Evolutionary conservation across 1,139 yeast species (phyloP).

Genomic region (Eremothecium sinecaudum): DNA sequence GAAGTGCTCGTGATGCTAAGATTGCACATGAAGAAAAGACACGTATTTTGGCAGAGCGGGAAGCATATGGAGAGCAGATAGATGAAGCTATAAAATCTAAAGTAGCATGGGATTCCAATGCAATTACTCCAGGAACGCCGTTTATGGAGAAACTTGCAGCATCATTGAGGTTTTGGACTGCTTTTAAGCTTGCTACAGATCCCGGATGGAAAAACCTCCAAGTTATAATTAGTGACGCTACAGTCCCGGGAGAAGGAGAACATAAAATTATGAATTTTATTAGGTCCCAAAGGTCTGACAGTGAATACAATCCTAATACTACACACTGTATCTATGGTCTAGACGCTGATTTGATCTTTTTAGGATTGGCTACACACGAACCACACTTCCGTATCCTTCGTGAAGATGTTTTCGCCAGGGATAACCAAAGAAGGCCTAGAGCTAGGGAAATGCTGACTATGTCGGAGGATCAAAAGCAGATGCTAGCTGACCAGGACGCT

Average conservation of each 20-base stretch:
- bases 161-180: conserved; percentile 80
- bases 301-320: conserved; percentile 70
- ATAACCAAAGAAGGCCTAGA: conserved; percentile 42
- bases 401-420: conserved; percentile 88
- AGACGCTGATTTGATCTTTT: conserved; percentile 94
- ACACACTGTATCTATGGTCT: conserved; percentile 95
- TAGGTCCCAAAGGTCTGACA: conserved; percentile 67
- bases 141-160: conserved; percentile 88
- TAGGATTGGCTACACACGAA: conserved; percentile 95
- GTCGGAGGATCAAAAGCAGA: conserved; percentile 52
- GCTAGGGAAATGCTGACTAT: conserved; percentile 44
- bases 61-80: conserved; percentile 50
- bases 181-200: conserved; percentile 81
- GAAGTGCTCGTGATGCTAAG: conserved; percentile 93
- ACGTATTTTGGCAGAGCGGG: conserved; percentile 41
- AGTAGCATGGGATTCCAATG: conserved; percentile 72
- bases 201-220: conserved; percentile 84
- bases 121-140: conserved; percentile 97
- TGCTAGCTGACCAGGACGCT: conserved; percentile 46
- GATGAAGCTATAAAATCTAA: conserved; percentile 48
- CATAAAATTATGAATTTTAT: conserved; percentile 96
- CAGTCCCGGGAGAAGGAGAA: conserved; percentile 99
- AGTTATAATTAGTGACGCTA: conserved; percentile 85
- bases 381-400: conserved; percentile 91
- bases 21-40: conserved; percentile 56